Percentiles rank a stretch among this genome's conserved stretches.
phyloP scores from a whole-genome alignment of 176 grass and related monocot species.

The Musa troglodytarum region DNA sequence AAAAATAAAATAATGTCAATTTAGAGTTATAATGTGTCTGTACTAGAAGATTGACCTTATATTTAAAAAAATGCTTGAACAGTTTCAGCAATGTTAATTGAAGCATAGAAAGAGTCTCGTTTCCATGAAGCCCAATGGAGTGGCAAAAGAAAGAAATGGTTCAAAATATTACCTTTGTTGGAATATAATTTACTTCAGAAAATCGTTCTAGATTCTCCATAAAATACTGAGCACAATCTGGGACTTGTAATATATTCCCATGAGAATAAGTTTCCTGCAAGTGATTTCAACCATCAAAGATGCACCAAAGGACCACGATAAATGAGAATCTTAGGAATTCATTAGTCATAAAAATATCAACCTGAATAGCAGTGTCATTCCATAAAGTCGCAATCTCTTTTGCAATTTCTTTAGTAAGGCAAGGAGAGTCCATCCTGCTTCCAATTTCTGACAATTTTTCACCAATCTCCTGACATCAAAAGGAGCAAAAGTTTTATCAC shows the following conservation, averaged over 20 bases:
- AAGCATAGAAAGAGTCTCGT: not conserved
- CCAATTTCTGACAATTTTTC: slow-evolving; percentile 77
- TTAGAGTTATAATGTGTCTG: no score
- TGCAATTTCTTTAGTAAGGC: slow-evolving; percentile 57
- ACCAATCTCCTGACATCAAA: slow-evolving; percentile 54
- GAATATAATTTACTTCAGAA: slow-evolving; percentile 66
- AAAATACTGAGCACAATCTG: slow-evolving; percentile 96
- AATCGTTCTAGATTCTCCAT: slow-evolving; percentile 85
- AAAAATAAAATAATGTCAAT: not conserved
- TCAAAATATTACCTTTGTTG: slow-evolving; percentile 58
- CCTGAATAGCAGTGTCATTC: slow-evolving; percentile 93
- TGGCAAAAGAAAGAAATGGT: not conserved
- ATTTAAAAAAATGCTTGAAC: no score
- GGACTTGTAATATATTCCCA: slow-evolving; percentile 83
- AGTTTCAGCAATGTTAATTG: no score
- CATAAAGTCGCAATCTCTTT: slow-evolving; percentile 55
- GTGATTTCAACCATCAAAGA: not conserved
- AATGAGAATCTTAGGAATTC: not conserved
- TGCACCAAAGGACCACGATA: slow-evolving; percentile 8
- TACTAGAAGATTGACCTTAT: no score
- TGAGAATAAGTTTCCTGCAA: slow-evolving; percentile 74
- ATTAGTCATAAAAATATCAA: slow-evolving; percentile 12
- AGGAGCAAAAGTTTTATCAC: not conserved
- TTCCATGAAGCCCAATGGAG: not conserved
- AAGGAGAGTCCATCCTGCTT: slow-evolving; percentile 60